Evolutionary conservation across 345 rosid species (phyloP).

Genomic region (Lepidium africanum): DNA sequence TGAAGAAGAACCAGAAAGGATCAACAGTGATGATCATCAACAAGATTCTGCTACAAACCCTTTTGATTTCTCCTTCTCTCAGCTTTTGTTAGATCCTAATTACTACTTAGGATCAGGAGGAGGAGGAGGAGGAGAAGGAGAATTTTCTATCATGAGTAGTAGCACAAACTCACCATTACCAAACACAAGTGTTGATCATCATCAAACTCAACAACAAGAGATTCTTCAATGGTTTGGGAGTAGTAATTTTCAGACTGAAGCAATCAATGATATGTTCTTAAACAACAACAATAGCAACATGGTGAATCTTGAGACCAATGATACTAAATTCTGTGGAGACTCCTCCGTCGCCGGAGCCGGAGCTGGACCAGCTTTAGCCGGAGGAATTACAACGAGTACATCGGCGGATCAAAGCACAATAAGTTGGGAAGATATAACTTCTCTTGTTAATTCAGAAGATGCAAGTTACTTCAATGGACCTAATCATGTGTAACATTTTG

Average conservation of each 20-base stretch:
- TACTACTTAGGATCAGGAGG: conserved; percentile 21
- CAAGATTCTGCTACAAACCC: too few species aligned
- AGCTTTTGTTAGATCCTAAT: conserved; percentile 27
- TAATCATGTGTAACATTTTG: conserved; percentile 22
- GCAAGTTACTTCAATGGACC: conserved; percentile 38
- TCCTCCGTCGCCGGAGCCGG: conserved; percentile 15
- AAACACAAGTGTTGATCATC: conserved; percentile 7
- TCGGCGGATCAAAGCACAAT: conserved; percentile 45
- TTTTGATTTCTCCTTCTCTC: conserved; percentile 17
- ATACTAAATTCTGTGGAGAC: conserved; percentile 16
- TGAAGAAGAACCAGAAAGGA: too few species aligned
- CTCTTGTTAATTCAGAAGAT: conserved; percentile 40
- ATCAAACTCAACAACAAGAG: conserved; percentile 20
- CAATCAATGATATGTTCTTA: conserved; percentile 20
- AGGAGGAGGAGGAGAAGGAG: conserved; percentile 9
- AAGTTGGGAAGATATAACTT: conserved; percentile 48
- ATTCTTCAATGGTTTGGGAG: conserved; percentile 35
- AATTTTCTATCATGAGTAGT: conserved; percentile 23
- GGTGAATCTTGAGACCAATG: conserved; percentile 17
- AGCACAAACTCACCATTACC: conserved; percentile 32
- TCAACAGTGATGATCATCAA: too few species aligned
- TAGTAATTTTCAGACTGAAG: conserved; percentile 22
- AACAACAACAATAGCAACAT: conserved; percentile 19
- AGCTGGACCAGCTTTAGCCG: conserved; percentile 11
- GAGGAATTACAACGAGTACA: conserved; percentile 32